Evolutionary conservation across 2,329 filamentous ascomycete genomes (phyloP), one percentile per base, ranked within the genome.

Genomic region (Juglanconis sp.): DNA sequence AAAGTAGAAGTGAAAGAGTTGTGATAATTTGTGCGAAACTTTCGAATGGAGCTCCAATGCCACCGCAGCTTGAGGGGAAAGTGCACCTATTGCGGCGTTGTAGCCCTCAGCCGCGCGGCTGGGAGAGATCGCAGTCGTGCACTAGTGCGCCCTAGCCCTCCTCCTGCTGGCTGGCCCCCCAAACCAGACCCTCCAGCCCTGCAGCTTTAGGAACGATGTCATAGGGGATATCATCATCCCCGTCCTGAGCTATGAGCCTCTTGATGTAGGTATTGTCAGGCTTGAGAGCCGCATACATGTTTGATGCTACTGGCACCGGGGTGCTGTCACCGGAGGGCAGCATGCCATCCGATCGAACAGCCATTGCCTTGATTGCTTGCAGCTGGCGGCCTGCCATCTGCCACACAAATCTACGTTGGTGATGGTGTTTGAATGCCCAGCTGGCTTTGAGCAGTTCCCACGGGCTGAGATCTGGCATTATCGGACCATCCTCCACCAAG

Each of bases 371-470:
- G 60, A 85, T 72, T 31, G 69, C 68, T 10, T 74, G 76, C 3
- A 85, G 72, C 66, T 85, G 81, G 1, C 70, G 72, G 0, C 82
- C 82, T 0, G 77, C 77, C 62, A 85, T 74, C n/a, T 68, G 69
- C 80, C 81, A 85, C 1, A 74, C 67, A 57, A 84, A 79, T 0
- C 49, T 65, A 0, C 52, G 59, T 0, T 5, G 61, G 64, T 76
- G 71, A 40, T 70, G 74, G 11, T 71, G 48, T 52, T 76, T 76
- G 67, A 81, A 84, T 3, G 75, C 69, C 6, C 71, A 71, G 2
- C 81, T 83, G 1, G 82, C 83, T 60, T 82, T 81, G 31, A 85
- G 68, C 3, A 82, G 69, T 5, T 76, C 73, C 81, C 81, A 86
- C 5, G 63, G 69, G 48, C 73, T 77, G 10, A 74, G 59, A 3